phyloP scores from a whole-genome alignment of 2,329 filamentous ascomycete species.

The Neofusicoccum cordaticola region DNA sequence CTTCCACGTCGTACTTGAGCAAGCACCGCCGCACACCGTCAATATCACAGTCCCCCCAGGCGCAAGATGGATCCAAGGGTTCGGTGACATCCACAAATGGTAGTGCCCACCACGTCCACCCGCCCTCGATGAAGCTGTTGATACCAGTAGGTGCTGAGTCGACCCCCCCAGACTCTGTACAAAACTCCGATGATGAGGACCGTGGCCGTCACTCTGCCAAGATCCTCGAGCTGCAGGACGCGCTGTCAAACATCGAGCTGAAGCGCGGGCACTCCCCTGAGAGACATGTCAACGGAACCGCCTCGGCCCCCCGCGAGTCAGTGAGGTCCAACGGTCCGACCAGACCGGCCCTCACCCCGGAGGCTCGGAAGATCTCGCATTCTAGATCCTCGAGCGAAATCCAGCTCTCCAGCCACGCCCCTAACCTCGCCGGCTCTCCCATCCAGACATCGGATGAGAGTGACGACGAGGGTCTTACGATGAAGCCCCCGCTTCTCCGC shows the following conservation, averaged over 20 bases:
- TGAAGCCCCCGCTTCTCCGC: slow-evolving; percentile 87
- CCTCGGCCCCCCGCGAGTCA: slow-evolving; percentile 20
- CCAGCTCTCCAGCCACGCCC: slow-evolving; percentile 45
- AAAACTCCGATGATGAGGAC: slow-evolving; percentile 82
- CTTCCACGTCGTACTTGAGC: slow-evolving; percentile 59
- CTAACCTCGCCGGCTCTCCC: slow-evolving; percentile 38
- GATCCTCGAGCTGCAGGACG: slow-evolving; percentile 70
- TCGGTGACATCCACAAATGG: slow-evolving; percentile 42
- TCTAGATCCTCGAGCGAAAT: slow-evolving; percentile 60
- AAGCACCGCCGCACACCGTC: slow-evolving; percentile 61
- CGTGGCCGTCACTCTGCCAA: slow-evolving; percentile 46
- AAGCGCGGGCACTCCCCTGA: slow-evolving; percentile 59
- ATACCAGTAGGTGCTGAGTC: slow-evolving; percentile 83
- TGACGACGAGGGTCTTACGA: slow-evolving; percentile 54
- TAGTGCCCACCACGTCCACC: slow-evolving; percentile 56
- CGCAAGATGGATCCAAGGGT: slow-evolving; percentile 26
- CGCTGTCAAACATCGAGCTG: slow-evolving; percentile 75
- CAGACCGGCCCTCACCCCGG: slow-evolving; percentile 47
- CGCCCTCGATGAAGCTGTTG: slow-evolving; percentile 54
- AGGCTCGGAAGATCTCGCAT: slow-evolving; percentile 60
- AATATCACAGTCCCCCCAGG: slow-evolving; percentile 29
- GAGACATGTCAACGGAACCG: slow-evolving; percentile 26
- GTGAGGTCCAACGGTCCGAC: slow-evolving; percentile 21
- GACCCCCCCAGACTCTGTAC: slow-evolving; percentile 83
- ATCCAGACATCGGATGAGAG: slow-evolving; percentile 44